phyloP scores from a whole-genome alignment of 2,329 filamentous ascomycete genomes.

The Nemania sp. region DNA sequence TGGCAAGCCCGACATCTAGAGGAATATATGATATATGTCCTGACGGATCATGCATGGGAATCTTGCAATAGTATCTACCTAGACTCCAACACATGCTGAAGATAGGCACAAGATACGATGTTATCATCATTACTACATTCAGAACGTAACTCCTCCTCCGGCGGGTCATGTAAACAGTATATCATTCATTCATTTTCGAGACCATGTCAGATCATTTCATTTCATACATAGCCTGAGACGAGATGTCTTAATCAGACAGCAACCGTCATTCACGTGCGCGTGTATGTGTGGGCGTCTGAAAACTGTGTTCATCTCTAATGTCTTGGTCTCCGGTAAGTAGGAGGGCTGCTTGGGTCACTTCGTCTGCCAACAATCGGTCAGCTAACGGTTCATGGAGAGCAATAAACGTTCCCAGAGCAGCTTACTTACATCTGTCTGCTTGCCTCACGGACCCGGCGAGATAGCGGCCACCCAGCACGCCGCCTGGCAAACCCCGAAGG shows the following conservation, averaged over 20 bases:
- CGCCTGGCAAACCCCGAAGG: slow-evolving; percentile 22
- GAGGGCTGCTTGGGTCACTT: not conserved
- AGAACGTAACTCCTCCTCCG: not conserved
- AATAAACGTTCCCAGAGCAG: not conserved
- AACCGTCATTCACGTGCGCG: not conserved
- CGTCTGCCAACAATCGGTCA: not conserved
- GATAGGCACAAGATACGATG: no score
- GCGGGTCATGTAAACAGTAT: not conserved
- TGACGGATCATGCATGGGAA: no score
- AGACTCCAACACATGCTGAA: no score
- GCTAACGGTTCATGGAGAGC: no score
- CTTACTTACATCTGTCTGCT: not conserved
- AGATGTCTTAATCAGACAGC: not conserved
- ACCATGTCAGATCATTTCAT: no score
- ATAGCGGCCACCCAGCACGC: slow-evolving; percentile 16
- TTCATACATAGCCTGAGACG: not conserved
- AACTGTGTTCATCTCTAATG: no score
- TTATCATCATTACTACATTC: no score
- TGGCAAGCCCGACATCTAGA: no score
- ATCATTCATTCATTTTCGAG: not conserved
- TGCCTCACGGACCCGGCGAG: slow-evolving; percentile 11
- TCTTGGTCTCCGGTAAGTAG: not conserved
- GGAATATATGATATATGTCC: no score
- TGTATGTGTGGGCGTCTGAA: no score
- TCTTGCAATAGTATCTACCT: no score